Conservation (phyloP, 495 filamentous ascomycete species). For the Xylaria curta region DNA sequence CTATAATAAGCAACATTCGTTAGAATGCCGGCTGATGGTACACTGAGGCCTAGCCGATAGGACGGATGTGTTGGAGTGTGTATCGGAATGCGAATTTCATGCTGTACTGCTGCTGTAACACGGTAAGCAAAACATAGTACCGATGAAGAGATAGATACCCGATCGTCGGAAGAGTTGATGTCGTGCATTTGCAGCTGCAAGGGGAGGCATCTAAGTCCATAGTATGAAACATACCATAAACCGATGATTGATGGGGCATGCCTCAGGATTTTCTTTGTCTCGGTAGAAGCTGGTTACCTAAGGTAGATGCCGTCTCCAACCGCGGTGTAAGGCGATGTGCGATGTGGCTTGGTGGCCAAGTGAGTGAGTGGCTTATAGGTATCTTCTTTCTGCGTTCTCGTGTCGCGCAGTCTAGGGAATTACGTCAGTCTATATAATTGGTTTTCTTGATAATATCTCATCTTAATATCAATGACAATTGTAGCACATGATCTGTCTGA, state of each 20-base stretch:
- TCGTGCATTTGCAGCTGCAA: background rate
- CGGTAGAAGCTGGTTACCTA: too few relatives aligned
- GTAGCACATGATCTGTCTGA: background rate
- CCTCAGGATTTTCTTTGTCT: background rate
- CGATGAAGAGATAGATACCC: background rate
- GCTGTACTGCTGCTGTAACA: background rate
- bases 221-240: background rate
- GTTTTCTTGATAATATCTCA: background rate
- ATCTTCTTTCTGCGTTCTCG: background rate
- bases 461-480: background rate
- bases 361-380: background rate
- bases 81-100: background rate
- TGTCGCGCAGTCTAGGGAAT: background rate
- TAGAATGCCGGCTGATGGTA: slow-evolving; percentile 3
- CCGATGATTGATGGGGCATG: background rate
- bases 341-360: background rate
- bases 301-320: background rate
- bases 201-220: background rate
- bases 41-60: background rate
- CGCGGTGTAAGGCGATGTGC: background rate
- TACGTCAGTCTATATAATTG: slow-evolving; percentile 12
- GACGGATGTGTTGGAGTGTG: background rate
- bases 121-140: too few relatives aligned
- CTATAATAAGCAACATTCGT: background rate
- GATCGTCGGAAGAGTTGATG: background rate